Evolutionary conservation across 257 asterid species (phyloP).

Genomic region (Ajuga chamaepitys): DNA sequence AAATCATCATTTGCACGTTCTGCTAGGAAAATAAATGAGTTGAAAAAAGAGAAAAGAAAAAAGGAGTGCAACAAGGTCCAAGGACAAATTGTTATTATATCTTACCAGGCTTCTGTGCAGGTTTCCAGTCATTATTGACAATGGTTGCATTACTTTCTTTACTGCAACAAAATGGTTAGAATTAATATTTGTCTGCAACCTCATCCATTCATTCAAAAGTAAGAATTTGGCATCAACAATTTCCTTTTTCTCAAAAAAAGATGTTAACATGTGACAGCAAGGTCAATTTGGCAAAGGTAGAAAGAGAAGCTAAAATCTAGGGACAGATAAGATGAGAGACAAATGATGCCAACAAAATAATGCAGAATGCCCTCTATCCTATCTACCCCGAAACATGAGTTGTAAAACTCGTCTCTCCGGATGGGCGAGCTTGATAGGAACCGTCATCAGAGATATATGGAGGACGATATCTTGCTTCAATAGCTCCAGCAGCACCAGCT

Average conservation of each 20-base stretch:
- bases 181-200: neutral
- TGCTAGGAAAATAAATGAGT: conserved; percentile 13
- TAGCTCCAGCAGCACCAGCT: conserved; percentile 58
- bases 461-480: conserved; percentile 63
- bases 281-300: neutral
- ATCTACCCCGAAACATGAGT: conserved; percentile 49
- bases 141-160: conserved; percentile 45
- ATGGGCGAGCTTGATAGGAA: conserved; percentile 47
- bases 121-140: conserved; percentile 41
- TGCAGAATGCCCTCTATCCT: neutral
- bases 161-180: conserved; percentile 38
- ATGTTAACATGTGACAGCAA: neutral
- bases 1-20: conserved; percentile 55
- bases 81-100: neutral
- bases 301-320: neutral
- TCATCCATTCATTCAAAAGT: neutral
- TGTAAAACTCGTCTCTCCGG: conserved; percentile 54
- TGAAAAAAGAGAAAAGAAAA: neutral
- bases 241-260: neutral
- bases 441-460: conserved; percentile 68
- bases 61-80: neutral
- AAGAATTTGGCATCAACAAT: neutral
- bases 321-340: neutral
- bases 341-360: neutral
- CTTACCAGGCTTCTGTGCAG: conserved; percentile 65